A percentile compares a stretch with the other conserved stretches of the same genome.
These are phyloP conservation scores for Batrachochytrium dendrobatidis DNA, from an alignment of 371 early-diverging fungal species.

Conservation along the genomic window DNA sequence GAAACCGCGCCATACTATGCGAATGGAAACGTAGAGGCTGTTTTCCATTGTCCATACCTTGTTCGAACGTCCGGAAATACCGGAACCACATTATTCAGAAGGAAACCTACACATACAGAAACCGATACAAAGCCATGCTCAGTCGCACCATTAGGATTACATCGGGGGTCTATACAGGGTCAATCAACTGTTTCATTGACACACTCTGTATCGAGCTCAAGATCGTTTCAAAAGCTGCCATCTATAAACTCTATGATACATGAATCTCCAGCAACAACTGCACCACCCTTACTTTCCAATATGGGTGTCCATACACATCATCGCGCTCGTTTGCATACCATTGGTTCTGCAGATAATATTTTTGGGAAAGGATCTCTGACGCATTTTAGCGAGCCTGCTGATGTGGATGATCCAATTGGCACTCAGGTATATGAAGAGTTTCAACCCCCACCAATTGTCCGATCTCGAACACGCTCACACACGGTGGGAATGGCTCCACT, in stretches of 20 bases:
- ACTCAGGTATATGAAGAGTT: background rate
- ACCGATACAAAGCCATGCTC: no score
- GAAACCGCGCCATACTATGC: conserved; percentile 65
- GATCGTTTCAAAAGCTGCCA: no score
- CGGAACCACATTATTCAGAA: background rate
- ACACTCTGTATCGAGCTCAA: no score
- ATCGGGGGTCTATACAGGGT: no score
- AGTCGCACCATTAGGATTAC: no score
- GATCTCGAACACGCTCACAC: background rate
- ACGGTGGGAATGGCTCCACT: background rate
- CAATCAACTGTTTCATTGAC: no score
- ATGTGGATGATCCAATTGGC: background rate
- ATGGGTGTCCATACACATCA: no score
- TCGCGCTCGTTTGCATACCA: background rate
- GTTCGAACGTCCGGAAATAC: conserved; percentile 6
- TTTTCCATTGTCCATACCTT: conserved; percentile 59
- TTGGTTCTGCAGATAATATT: background rate
- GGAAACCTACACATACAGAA: background rate
- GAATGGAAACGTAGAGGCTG: conserved; percentile 55
- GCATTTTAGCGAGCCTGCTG: background rate
- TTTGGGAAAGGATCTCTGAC: background rate
- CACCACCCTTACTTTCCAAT: no score
- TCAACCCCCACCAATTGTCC: background rate
- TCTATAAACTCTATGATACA: no score
- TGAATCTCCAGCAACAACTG: no score